Base-by-base conservation (phyloP, 257 asterid genomes). In the Petunia secreta region DNA sequence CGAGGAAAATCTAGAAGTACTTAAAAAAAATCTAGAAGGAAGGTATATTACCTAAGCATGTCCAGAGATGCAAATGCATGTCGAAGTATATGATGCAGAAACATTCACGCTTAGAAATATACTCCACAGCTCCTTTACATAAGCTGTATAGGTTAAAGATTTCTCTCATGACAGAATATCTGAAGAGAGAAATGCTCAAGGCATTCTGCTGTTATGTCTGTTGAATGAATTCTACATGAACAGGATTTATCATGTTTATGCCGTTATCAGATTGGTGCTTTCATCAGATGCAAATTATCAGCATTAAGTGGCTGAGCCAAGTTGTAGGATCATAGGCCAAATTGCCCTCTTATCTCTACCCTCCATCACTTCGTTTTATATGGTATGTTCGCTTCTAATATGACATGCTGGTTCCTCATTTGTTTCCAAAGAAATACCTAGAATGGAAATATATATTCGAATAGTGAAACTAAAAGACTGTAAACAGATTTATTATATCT, bases 301-400 rank as follows among this genome's bases (percentile, higher is more conserved):
- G 57, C 55, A 25, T 50, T 50, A 50, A 50, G 55, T 7, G 55
- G 55, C 57, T 52, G 57, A 52, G 15, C 57, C 3, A 52, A 52
- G 11, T 52, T 25, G 57, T 52, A 52, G 57, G 57, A 52, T 52
- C 57, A 52, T 52, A 10, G 1, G 11, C 15, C 55, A 73, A 13
- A 34, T 6, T 36, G 78, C 6, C 34, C 62, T 73, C 46, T 50
- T 73, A 43, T 36, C 43, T 48, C 62, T 50, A 73, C 52, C 11
- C 62, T 11, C 13, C 36, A 34, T 36, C 44, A 73, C 62, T 48
- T 50, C 5, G 6, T 73, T 50, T 50, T 50, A 50, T 6, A 50
- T 73, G 77, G 77, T 7, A 13, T 34, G 46, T 73, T 50, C 46
- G 34, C 77, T 73, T 50, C 77, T 50, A 34, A 34, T 38, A 64